Percentiles rank a stretch among this genome's conserved stretches.
phyloP scores from a whole-genome alignment of 352 stramenopile species.

The Pythium periplocum region DNA sequence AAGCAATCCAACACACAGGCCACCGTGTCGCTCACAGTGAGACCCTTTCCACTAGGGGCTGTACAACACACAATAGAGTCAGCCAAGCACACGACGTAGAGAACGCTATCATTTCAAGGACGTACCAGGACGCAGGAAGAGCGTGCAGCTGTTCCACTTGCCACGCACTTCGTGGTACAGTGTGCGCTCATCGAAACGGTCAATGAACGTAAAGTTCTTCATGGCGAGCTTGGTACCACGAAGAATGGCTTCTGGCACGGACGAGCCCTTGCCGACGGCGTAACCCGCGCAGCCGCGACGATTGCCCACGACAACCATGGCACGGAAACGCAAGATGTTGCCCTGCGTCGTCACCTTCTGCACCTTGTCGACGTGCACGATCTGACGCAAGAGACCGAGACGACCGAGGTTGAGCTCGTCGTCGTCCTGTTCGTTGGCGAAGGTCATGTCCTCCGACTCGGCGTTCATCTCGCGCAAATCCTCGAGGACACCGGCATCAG shows the following conservation, averaged over 20 bases:
- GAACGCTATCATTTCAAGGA: not conserved
- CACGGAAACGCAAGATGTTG: slow-evolving; percentile 90
- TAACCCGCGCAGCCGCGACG: slow-evolving; percentile 90
- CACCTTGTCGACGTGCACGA: slow-evolving; percentile 80
- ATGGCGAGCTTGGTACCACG: slow-evolving; percentile 88
- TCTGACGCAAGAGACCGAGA: slow-evolving; percentile 69
- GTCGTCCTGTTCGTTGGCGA: slow-evolving; percentile 56
- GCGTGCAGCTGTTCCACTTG: slow-evolving; percentile 94
- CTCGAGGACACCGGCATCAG: slow-evolving; percentile 49
- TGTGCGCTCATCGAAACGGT: slow-evolving; percentile 90
- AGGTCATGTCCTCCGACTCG: slow-evolving; percentile 67
- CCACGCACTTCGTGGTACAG: slow-evolving; percentile 91
- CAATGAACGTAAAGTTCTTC: slow-evolving; percentile 93
- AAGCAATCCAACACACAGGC: slow-evolving; percentile 85
- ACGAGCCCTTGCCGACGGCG: slow-evolving; percentile 89
- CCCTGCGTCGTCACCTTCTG: slow-evolving; percentile 90
- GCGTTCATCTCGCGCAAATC: slow-evolving; percentile 69
- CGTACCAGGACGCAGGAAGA: slow-evolving; percentile 75
- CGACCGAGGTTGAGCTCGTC: slow-evolving; percentile 59
- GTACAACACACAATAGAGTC: not conserved
- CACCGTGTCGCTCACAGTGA: slow-evolving; percentile 77
- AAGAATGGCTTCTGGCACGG: slow-evolving; percentile 83
- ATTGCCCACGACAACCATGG: slow-evolving; percentile 93
- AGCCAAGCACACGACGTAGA: not conserved
- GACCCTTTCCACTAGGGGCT: slow-evolving; percentile 59